Evolutionary conservation across 257 asterid species (phyloP).

Genomic region (Nicotiana attenuata): DNA sequence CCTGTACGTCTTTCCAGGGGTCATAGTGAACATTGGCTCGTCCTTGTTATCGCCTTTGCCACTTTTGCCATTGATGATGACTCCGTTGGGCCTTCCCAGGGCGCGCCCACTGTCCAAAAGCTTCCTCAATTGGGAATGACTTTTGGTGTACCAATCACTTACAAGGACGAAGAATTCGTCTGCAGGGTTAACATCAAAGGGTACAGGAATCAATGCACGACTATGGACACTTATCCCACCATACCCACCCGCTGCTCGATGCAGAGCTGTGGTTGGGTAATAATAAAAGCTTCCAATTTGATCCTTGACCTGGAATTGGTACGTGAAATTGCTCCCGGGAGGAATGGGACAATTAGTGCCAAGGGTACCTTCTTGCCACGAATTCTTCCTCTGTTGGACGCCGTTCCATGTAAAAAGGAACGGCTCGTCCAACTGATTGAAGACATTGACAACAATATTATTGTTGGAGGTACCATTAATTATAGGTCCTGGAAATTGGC

Average conservation of each 20-base stretch:
- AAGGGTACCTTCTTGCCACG: slow-evolving; percentile 56
- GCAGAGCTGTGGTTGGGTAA: slow-evolving; percentile 50
- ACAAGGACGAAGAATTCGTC: slow-evolving; percentile 39
- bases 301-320: slow-evolving; percentile 60
- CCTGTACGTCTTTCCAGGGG: slow-evolving; percentile 42
- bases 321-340: slow-evolving; percentile 51
- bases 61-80: slow-evolving; percentile 47
- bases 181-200: slow-evolving; percentile 36
- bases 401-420: slow-evolving; percentile 58
- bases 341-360: slow-evolving; percentile 62
- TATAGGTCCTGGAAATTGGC: slow-evolving; percentile 57
- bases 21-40: slow-evolving; percentile 45
- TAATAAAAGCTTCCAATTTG: slow-evolving; percentile 59
- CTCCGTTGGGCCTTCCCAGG: slow-evolving; percentile 39
- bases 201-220: slow-evolving; percentile 54
- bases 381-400: slow-evolving; percentile 64
- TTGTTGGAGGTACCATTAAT: slow-evolving; percentile 70
- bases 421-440: slow-evolving; percentile 65
- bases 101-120: slow-evolving; percentile 33
- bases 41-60: slow-evolving; percentile 26
- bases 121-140: slow-evolving; percentile 34
- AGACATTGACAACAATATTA: slow-evolving; percentile 49
- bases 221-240: slow-evolving; percentile 45
- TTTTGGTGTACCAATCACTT: slow-evolving; percentile 61
- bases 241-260: slow-evolving; percentile 54